Percentiles rank a stretch among this genome's conserved stretches.
Conservation (phyloP, 2,329 filamentous ascomycete genomes). For the Apiospora pterosperma region DNA sequence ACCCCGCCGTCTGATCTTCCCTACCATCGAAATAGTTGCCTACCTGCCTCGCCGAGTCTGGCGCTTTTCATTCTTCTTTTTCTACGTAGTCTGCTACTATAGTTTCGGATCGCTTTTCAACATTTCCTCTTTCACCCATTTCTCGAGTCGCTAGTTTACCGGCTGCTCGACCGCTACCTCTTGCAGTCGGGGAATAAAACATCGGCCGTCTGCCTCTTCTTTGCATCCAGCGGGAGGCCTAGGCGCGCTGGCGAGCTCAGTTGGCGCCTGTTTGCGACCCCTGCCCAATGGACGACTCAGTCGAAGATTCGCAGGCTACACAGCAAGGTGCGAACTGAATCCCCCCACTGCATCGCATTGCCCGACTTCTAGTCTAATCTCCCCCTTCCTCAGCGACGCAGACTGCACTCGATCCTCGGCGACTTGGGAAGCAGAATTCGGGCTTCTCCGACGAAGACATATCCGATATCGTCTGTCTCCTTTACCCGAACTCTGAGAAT, state of each 20-base stretch:
- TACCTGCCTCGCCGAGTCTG: background rate
- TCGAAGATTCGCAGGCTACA: constrained; percentile 5
- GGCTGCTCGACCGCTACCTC: background rate
- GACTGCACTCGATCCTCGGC: constrained; percentile 74
- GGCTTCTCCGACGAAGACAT: constrained; percentile 80
- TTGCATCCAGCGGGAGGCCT: background rate
- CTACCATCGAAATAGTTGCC: background rate
- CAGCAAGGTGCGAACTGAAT: constrained; percentile 1
- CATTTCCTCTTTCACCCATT: background rate
- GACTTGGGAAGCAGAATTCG: constrained; percentile 75
- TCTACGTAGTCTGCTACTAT: background rate
- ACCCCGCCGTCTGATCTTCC: background rate
- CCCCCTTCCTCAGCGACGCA: constrained; percentile 61
- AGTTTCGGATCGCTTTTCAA: background rate
- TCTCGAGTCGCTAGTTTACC: background rate
- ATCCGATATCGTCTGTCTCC: constrained; percentile 83
- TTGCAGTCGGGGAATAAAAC: background rate
- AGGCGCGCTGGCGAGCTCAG: background rate
- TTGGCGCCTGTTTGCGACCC: background rate
- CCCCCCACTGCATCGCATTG: background rate
- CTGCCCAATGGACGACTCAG: constrained; percentile 4
- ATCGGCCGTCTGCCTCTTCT: background rate
- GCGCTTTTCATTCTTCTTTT: background rate
- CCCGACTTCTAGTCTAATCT: background rate
- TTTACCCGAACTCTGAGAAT: constrained; percentile 72